Evolutionary conservation across 768 basidiomycete genomes (phyloP).

Genomic region (Leccinum fibrillosum): DNA sequence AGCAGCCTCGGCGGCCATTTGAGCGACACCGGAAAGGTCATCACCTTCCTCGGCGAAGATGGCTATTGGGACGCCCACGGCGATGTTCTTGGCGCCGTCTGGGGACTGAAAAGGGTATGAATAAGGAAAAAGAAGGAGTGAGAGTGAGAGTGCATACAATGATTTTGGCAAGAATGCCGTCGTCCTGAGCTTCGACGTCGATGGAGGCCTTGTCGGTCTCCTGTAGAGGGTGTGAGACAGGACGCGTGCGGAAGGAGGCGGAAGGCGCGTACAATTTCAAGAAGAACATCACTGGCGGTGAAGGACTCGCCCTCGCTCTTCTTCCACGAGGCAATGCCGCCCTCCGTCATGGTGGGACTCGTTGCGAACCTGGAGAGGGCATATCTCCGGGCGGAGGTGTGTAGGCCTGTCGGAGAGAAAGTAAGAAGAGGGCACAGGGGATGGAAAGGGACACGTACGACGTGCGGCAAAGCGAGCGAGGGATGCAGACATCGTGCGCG

Average conservation of each 20-base stretch:
- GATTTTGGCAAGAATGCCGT: conserved; percentile 95
- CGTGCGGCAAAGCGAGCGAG: conserved; percentile 65
- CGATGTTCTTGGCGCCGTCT: conserved; percentile 84
- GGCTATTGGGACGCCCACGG: conserved; percentile 87
- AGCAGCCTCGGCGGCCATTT: conserved; percentile 62
- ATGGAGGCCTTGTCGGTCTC: conserved; percentile 99
- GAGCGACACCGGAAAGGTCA: conserved; percentile 79
- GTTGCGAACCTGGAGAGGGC: conserved; percentile 88
- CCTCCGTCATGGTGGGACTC: conserved; percentile 99
- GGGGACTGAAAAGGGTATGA: conserved; percentile 45
- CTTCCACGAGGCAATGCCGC: conserved; percentile 97
- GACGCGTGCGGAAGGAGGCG: neutral
- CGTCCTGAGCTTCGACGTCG: conserved; percentile 98
- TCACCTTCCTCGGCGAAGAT: conserved; percentile 94
- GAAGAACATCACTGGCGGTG: conserved; percentile 85
- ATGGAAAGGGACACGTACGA: conserved; percentile 41
- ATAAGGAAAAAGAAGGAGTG: neutral
- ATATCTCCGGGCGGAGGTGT: conserved; percentile 72
- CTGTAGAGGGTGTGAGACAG: conserved; percentile 37
- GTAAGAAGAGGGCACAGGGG: neutral
- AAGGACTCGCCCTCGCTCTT: conserved; percentile 93
- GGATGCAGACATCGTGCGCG: conserved; percentile 52
- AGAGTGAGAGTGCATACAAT: conserved; percentile 55
- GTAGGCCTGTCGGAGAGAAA: conserved; percentile 54
- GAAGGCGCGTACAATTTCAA: conserved; percentile 76